These are phyloP conservation scores for Boletus coccyginus DNA, from an alignment of 768 basidiomycete genomes.

Conservation along the genomic window DNA sequence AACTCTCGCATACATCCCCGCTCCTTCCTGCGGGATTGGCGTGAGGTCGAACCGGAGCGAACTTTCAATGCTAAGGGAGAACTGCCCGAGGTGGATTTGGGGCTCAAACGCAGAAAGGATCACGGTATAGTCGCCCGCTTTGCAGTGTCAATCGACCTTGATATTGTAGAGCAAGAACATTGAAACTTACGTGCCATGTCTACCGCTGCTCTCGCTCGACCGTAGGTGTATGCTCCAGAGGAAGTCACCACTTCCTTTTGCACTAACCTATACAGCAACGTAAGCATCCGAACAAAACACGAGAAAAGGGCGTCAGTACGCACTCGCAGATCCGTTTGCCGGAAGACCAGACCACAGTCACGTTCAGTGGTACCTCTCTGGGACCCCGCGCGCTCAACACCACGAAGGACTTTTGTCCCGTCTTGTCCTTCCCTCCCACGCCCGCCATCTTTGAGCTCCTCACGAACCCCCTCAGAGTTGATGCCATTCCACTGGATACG, in stretches of 20 bases:
- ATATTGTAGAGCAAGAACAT: not conserved
- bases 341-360: slow-evolving; percentile 70
- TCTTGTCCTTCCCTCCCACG: not conserved
- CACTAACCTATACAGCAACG: slow-evolving; percentile 39
- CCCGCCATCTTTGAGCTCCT: slow-evolving; percentile 9
- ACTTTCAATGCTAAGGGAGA: slow-evolving; percentile 62
- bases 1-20: slow-evolving; percentile 80
- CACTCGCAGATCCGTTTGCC: slow-evolving; percentile 77
- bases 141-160: not conserved
- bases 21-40: slow-evolving; percentile 79
- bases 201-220: slow-evolving; percentile 55
- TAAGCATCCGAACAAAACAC: not conserved
- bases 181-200: slow-evolving; percentile 49
- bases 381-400: slow-evolving; percentile 51
- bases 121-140: slow-evolving; percentile 72
- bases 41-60: slow-evolving; percentile 58
- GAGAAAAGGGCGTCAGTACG: slow-evolving; percentile 27
- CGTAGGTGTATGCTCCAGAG: slow-evolving; percentile 82
- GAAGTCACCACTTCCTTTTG: slow-evolving; percentile 69
- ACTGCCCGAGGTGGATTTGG: slow-evolving; percentile 56
- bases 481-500: not conserved
- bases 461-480: not conserved
- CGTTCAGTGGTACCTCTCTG: slow-evolving; percentile 70
- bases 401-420: slow-evolving; percentile 37
- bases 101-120: slow-evolving; percentile 87